Evolutionary conservation across 2,329 filamentous ascomycete genomes (phyloP), one percentile per base, ranked within the genome.

Genomic region (Aspergillus texensis): DNA sequence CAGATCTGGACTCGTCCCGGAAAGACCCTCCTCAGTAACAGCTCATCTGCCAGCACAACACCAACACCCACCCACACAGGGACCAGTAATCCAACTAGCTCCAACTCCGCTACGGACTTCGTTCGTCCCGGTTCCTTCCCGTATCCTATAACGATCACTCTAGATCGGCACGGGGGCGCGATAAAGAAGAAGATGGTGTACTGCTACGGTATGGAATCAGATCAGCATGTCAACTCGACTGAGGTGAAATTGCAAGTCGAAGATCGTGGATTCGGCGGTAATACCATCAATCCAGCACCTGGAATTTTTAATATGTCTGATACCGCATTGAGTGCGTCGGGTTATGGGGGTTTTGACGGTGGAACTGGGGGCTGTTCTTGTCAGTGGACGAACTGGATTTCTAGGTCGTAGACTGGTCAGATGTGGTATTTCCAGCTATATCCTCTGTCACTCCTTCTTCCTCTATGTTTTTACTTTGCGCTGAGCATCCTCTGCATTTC

Each of bases 281-380:
- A 70, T 2, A 67, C 86, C 52, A 77, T 88, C 1, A 85, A 87
- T 70, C 77, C 83, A 3, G 81, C 83, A 4, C 74, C 77, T 12
- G 81, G 82, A 9, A 77, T 84, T 8, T 80, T 82, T 41, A 74
- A 79, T 61, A 48, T 62, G 11, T 66, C 34, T 28, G 60, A 48
- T 28, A 50, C 50, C 26, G 56, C 53, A 26, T 58, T 60, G 24
- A 63, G 62, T 12, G 61, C 72, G 56, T 70, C 72, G 14, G 76
- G 71, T 32, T 78, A 74, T 19, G 79, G 78, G 0, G 85, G 85
- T 0, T 81, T 87, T 62, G 87, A 89, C 75, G 87, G 87, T 1
- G 87, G 87, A 1, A 81, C 76, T 6, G 86, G 86, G 8, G 87
- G 87, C 0, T 89, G 87, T 78, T 71, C 70, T n/a, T 89, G 87